Evolutionary conservation across 2,329 filamentous ascomycete genomes (phyloP).

Genomic region (Gyromitra esculenta): DNA sequence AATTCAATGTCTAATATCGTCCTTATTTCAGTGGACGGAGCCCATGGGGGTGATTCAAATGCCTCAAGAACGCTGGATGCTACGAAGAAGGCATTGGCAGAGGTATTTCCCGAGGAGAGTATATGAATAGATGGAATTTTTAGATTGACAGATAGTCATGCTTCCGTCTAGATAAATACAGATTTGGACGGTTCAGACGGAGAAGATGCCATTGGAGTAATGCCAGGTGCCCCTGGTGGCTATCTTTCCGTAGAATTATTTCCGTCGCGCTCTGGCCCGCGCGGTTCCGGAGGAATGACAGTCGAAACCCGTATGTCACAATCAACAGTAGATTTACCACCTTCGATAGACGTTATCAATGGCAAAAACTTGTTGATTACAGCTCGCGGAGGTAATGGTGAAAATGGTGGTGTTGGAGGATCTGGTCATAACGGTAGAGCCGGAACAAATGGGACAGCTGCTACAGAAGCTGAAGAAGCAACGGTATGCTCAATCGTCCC

Average conservation of each 20-base stretch:
- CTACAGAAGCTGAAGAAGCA: constrained; percentile 3
- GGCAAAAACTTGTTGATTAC: constrained; percentile 10
- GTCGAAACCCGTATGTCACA: not conserved
- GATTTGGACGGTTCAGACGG: not conserved
- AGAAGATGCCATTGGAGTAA: not conserved
- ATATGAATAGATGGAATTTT: not conserved
- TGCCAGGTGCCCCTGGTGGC: constrained; percentile 7
- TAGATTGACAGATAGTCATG: not conserved
- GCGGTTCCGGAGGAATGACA: not conserved
- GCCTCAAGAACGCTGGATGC: constrained; percentile 3
- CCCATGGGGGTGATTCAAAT: not conserved
- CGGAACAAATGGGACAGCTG: not conserved
- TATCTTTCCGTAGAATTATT: constrained; percentile 13
- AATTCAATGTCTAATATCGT: not conserved
- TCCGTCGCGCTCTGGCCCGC: not conserved
- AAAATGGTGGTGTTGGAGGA: constrained; percentile 1
- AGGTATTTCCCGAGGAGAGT: not conserved
- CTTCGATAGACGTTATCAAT: not conserved
- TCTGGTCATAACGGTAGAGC: not conserved
- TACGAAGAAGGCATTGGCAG: not conserved
- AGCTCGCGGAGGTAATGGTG: constrained; percentile 10
- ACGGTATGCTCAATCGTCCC: not conserved
- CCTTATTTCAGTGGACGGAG: not conserved
- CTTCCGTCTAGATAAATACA: not conserved
- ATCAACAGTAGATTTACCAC: constrained; percentile 8